Percentiles rank a stretch among this genome's conserved stretches.
phyloP scores from a whole-genome alignment of 2,329 filamentous ascomycete genomes.

The Xylariaceae sp. region DNA sequence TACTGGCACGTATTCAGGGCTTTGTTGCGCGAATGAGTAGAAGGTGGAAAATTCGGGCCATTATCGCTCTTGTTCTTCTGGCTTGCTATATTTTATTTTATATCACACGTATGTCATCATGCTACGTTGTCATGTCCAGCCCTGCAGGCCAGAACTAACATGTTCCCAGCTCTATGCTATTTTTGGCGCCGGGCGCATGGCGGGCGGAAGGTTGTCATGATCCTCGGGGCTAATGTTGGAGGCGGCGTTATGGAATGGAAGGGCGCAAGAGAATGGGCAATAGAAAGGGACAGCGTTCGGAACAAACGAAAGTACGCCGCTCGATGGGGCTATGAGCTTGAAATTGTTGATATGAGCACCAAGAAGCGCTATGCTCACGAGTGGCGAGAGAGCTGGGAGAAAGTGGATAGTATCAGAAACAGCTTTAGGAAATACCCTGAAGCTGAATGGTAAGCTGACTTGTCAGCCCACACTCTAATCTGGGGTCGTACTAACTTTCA shows the following conservation, averaged over 20 bases:
- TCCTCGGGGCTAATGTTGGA: slow-evolving; percentile 88
- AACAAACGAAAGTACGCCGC: slow-evolving; percentile 90
- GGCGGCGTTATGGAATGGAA: slow-evolving; percentile 99
- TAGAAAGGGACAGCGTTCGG: slow-evolving; percentile 89
- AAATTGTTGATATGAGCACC: slow-evolving; percentile 97
- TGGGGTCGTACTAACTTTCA: slow-evolving; percentile 7
- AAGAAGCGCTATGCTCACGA: slow-evolving; percentile 98
- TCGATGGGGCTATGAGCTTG: slow-evolving; percentile 90
- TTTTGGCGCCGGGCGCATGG: slow-evolving; percentile 67
- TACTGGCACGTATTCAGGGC: slow-evolving; percentile 45
- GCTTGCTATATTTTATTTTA: slow-evolving; percentile 64
- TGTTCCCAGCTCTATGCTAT: slow-evolving; percentile 46
- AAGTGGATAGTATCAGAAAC: slow-evolving; percentile 88
- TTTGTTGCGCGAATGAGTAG: slow-evolving; percentile 53
- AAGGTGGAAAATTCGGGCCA: slow-evolving; percentile 60
- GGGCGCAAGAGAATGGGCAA: slow-evolving; percentile 93
- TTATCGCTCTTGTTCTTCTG: slow-evolving; percentile 57
- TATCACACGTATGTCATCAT: slow-evolving; percentile 61
- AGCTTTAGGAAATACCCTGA: slow-evolving; percentile 90
- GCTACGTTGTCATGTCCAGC: not conserved
- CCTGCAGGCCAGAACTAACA: slow-evolving; percentile 26
- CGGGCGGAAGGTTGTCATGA: slow-evolving; percentile 88
- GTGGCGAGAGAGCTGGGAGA: slow-evolving; percentile 99
- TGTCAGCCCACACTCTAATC: not conserved
- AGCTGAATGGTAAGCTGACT: slow-evolving; percentile 76